Conservation (phyloP, 495 filamentous ascomycete genomes). For the Clohesyomyces aquaticus region DNA sequence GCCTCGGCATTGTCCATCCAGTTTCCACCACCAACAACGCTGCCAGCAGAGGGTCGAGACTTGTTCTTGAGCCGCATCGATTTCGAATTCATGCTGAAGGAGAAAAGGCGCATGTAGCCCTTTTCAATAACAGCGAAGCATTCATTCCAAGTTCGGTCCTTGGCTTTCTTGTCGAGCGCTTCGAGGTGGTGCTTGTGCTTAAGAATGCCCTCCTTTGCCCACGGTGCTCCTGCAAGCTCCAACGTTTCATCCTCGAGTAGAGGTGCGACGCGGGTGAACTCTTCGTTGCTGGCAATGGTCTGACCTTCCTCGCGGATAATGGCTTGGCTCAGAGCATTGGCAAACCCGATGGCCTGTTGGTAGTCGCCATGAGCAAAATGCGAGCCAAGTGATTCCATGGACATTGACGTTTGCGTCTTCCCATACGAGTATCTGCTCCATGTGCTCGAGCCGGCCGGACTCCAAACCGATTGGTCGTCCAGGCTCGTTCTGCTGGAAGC, state of each 20-base stretch:
- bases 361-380: constrained; percentile 81
- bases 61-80: constrained; percentile 72
- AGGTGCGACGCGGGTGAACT: constrained; percentile 58
- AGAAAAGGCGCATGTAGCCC: constrained; percentile 93
- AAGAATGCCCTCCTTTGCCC: constrained; percentile 95
- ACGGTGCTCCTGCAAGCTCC: constrained; percentile 87
- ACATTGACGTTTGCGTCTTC: constrained; percentile 86
- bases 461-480: constrained; percentile 92
- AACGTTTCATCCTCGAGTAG: constrained; percentile 90
- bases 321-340: constrained; percentile 89
- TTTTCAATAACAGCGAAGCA: constrained; percentile 98
- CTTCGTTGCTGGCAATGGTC: constrained; percentile 51
- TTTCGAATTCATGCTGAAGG: constrained; percentile 74
- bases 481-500: constrained; percentile 93
- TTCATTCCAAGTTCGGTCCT: constrained; percentile 90
- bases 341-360: constrained; percentile 95
- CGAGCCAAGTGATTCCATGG: constrained; percentile 83
- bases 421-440: constrained; percentile 95
- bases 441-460: constrained; percentile 81
- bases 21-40: constrained; percentile 89
- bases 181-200: constrained; percentile 97
- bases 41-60: constrained; percentile 55
- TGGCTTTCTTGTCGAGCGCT: constrained; percentile 83
- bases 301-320: constrained; percentile 88
- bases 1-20: constrained; percentile 95